Percentiles rank a stretch among this genome's conserved stretches.
Conservation (phyloP, 2,329 filamentous ascomycete species). For the Hypoxylon sp. region DNA sequence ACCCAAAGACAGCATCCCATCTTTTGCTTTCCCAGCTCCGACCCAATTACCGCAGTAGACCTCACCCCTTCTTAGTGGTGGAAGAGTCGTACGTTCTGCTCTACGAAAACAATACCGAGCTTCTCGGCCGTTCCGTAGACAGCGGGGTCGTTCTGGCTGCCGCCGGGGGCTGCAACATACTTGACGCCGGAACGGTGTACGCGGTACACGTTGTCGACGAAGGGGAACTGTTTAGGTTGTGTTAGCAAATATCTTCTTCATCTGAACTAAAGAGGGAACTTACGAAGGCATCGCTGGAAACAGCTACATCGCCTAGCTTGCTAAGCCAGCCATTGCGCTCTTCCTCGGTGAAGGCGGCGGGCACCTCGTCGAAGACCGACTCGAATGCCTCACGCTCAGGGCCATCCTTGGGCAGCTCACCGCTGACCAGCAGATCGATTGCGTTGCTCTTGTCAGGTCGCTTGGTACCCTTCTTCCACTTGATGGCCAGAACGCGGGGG, state of each 20-base stretch:
- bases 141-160: constrained; percentile 83
- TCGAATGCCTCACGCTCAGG: constrained; percentile 89
- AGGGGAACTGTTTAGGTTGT: constrained; percentile 77
- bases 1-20: constrained; percentile 5
- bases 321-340: constrained; percentile 88
- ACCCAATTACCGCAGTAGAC: too few relatives aligned
- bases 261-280: constrained; percentile 50
- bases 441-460: constrained; percentile 97
- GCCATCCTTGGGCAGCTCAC: constrained; percentile 83
- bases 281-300: constrained; percentile 96
- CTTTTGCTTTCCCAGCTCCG: too few relatives aligned
- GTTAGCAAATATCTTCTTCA: constrained; percentile 42
- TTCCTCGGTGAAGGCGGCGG: constrained; percentile 79
- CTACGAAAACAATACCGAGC: constrained; percentile 90
- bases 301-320: constrained; percentile 82
- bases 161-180: constrained; percentile 92
- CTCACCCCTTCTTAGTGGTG: constrained; percentile 75
- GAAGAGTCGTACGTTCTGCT: constrained; percentile 94
- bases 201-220: constrained; percentile 97
- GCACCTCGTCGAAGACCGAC: constrained; percentile 88
- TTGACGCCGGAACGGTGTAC: constrained; percentile 88
- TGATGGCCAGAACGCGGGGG: constrained; percentile 83
- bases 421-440: constrained; percentile 93
- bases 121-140: constrained; percentile 92
- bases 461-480: constrained; percentile 98